phyloP scores from a whole-genome alignment of 768 basidiomycete genomes.

The Auricularia sp. region DNA sequence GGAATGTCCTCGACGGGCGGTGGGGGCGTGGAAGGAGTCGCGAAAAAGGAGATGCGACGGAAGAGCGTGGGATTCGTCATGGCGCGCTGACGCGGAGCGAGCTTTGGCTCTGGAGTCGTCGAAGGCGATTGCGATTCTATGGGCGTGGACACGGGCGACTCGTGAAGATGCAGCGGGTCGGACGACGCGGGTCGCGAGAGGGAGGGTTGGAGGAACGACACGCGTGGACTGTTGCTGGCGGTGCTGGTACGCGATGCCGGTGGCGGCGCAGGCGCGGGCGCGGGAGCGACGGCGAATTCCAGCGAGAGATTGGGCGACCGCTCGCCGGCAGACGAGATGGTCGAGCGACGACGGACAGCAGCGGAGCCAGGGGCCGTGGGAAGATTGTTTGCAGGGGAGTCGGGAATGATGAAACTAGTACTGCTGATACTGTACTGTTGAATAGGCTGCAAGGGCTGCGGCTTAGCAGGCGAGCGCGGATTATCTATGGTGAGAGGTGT shows the following conservation, averaged over 20 bases:
- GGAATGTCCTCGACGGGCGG: not conserved
- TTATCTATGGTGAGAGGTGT: slow-evolving; percentile 33
- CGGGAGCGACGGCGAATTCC: not conserved
- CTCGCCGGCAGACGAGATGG: not conserved
- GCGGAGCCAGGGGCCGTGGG: slow-evolving; percentile 16
- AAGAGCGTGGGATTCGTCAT: slow-evolving; percentile 1
- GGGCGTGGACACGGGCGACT: not conserved
- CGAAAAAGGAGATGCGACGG: not conserved
- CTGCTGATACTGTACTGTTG: no score
- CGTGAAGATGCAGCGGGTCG: not conserved
- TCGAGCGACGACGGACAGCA: not conserved
- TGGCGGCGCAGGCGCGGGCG: not conserved
- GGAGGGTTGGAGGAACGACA: not conserved
- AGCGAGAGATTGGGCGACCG: not conserved
- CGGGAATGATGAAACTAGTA: slow-evolving; percentile 14
- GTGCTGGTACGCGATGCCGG: not conserved
- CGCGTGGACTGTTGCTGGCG: not conserved
- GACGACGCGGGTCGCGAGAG: not conserved
- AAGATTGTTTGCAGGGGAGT: slow-evolving; percentile 36
- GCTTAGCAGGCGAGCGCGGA: slow-evolving; percentile 8
- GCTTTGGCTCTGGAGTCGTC: not conserved
- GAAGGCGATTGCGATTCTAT: not conserved
- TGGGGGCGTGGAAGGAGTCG: not conserved
- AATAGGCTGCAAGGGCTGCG: not conserved
- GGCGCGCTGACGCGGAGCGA: not conserved